phyloP scores from a whole-genome alignment of 2,329 filamentous ascomycete genomes.

The Verticillium albo-atrum region DNA sequence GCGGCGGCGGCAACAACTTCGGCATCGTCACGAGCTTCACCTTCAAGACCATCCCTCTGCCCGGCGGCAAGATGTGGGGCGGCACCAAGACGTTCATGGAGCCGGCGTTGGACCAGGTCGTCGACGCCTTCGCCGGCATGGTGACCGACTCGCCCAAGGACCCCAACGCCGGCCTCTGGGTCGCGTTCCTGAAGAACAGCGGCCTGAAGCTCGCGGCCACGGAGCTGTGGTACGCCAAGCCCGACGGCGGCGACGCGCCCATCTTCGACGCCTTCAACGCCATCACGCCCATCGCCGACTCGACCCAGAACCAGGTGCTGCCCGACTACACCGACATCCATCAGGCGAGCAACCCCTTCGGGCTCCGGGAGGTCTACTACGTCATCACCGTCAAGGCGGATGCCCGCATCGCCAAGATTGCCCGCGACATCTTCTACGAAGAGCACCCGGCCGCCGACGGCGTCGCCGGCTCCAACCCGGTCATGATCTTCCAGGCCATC shows the following conservation, averaged over 20 bases:
- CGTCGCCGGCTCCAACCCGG: conserved; percentile 19
- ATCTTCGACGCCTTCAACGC: conserved; percentile 31
- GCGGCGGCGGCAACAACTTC: conserved; percentile 51
- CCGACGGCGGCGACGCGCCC: conserved; percentile 23
- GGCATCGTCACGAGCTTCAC: conserved; percentile 50
- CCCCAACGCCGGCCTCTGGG: conserved; percentile 27
- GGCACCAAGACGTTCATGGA: conserved; percentile 25
- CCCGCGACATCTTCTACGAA: conserved; percentile 10
- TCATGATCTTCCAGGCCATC: conserved; percentile 33
- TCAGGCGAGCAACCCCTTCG: conserved; percentile 8
- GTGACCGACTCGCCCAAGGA: conserved; percentile 23
- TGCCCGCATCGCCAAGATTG: conserved; percentile 13
- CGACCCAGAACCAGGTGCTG: conserved; percentile 12
- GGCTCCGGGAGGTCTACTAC: conserved; percentile 17
- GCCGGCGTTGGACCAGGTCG: conserved; percentile 20
- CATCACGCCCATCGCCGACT: conserved; percentile 23
- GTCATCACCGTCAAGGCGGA: conserved; percentile 13
- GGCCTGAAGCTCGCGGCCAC: conserved; percentile 19
- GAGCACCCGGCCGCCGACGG: conserved; percentile 5
- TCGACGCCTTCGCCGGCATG: conserved; percentile 26
- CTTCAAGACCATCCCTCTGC: conserved; percentile 28
- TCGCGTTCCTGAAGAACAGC: conserved; percentile 16
- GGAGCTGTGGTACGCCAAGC: conserved; percentile 31
- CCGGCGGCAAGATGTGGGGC: conserved; percentile 30
- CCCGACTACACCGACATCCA: conserved; percentile 10